Conservation (phyloP, 2,329 filamentous ascomycete species). For the Leptographium galeiforme region DNA sequence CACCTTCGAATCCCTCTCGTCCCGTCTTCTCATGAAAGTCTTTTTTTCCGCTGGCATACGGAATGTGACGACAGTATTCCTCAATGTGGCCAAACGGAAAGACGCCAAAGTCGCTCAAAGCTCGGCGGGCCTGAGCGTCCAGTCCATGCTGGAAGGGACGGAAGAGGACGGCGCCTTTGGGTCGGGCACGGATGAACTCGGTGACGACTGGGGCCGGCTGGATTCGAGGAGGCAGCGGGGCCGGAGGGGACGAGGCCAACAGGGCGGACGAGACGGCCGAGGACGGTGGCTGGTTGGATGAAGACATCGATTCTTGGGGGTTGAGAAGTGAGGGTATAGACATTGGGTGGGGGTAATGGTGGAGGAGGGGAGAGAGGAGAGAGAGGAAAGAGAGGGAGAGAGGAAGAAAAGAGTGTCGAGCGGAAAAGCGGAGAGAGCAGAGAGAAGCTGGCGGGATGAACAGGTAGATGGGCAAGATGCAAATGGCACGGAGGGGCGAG, state of each 20-base stretch:
- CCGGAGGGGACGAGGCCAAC: not conserved
- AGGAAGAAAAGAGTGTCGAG: not conserved
- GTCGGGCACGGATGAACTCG: conserved; percentile 12
- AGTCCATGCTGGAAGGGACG: conserved; percentile 53
- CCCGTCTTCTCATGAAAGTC: conserved; percentile 77
- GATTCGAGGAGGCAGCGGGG: not conserved
- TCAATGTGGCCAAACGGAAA: conserved; percentile 50
- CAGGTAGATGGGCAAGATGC: no score
- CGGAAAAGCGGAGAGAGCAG: not conserved
- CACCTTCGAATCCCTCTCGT: conserved; percentile 79
- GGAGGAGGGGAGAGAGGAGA: not conserved
- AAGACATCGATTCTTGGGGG: not conserved
- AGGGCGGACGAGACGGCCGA: not conserved
- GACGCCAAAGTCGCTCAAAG: conserved; percentile 52
- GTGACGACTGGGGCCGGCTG: not conserved
- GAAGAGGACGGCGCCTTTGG: conserved; percentile 58
- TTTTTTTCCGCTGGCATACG: conserved; percentile 92
- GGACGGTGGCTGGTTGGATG: not conserved
- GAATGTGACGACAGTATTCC: conserved; percentile 60
- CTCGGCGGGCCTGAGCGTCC: conserved; percentile 38
- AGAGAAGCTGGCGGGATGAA: not conserved
- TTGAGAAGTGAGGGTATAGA: not conserved
- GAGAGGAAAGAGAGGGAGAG: not conserved
- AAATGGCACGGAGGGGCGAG: no score
- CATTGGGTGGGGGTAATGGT: not conserved